Conservation (phyloP, 441 rosid genomes). For the Capsella rubella region DNA sequence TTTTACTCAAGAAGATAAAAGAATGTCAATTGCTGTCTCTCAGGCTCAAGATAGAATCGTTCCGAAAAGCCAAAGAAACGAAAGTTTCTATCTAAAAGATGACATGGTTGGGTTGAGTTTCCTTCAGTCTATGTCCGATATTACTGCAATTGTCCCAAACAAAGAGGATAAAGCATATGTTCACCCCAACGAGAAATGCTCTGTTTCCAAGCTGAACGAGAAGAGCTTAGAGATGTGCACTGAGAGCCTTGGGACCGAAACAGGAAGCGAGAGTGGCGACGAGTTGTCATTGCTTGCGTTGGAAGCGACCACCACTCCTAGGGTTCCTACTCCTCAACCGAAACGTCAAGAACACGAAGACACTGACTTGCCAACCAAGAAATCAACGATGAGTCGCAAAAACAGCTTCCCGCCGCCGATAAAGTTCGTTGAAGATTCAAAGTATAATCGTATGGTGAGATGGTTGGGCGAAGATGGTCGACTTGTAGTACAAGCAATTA, state of each 20-base stretch:
- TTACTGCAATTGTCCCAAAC: constrained; percentile 25
- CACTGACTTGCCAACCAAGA: constrained; percentile 9
- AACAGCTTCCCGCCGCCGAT: constrained; percentile 70
- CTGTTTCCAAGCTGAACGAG: constrained; percentile 49
- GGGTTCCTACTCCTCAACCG: constrained; percentile 12
- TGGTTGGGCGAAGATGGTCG: constrained; percentile 65
- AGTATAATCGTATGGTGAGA: constrained; percentile 50
- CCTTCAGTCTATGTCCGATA: constrained; percentile 49
- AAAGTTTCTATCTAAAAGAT: constrained; percentile 20
- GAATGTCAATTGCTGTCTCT: constrained; percentile 33
- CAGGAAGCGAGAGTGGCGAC: constrained; percentile 54
- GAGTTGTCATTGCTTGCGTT: constrained; percentile 44
- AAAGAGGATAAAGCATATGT: constrained; percentile 47
- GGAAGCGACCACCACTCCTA: constrained; percentile 30
- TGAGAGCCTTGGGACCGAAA: constrained; percentile 65
- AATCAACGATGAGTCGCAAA: constrained; percentile 27
- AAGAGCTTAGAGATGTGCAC: constrained; percentile 71
- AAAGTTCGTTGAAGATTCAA: constrained; percentile 52
- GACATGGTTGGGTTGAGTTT: constrained; percentile 56
- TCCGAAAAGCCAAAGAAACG: constrained; percentile 22
- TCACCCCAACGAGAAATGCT: constrained; percentile 53
- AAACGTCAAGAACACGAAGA: constrained; percentile 16
- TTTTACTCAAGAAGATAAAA: constrained; percentile 16
- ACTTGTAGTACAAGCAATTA: constrained; percentile 60
- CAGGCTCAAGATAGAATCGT: constrained; percentile 17